phyloP scores from a whole-genome alignment of 2,329 filamentous ascomycete species.

The Cordyceps tenuipes region DNA sequence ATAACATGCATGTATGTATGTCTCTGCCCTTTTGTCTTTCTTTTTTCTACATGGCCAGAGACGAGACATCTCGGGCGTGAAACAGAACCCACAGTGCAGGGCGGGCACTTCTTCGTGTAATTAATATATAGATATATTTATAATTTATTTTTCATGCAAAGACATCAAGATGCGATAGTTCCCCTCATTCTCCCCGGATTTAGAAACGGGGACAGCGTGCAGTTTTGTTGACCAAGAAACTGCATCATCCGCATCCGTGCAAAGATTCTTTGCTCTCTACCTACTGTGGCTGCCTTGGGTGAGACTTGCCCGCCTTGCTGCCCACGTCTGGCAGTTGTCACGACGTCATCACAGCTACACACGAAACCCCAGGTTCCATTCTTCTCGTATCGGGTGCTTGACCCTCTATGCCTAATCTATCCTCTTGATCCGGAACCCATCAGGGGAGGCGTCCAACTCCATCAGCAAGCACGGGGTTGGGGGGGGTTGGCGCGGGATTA shows the following conservation, averaged over 20 bases:
- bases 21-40: not conserved
- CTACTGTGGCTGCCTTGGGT: too few species aligned
- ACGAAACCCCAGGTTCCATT: not conserved
- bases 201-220: not conserved
- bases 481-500: not conserved
- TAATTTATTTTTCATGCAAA: not conserved
- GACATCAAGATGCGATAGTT: not conserved
- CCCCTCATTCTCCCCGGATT: not conserved
- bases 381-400: not conserved
- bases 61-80: not conserved
- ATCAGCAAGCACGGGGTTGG: too few species aligned
- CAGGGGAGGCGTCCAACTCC: too few species aligned
- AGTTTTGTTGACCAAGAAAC: too few species aligned
- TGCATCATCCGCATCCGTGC: too few species aligned
- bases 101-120: too few species aligned
- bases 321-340: not conserved
- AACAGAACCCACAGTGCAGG: not conserved
- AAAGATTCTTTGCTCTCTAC: not conserved
- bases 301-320: too few species aligned
- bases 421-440: too few species aligned
- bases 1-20: not conserved
- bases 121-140: too few species aligned
- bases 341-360: not conserved
- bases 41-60: not conserved
- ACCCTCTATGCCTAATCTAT: too few species aligned